Conservation (phyloP, 129 eudicot species). For the Mikania micrantha region DNA sequence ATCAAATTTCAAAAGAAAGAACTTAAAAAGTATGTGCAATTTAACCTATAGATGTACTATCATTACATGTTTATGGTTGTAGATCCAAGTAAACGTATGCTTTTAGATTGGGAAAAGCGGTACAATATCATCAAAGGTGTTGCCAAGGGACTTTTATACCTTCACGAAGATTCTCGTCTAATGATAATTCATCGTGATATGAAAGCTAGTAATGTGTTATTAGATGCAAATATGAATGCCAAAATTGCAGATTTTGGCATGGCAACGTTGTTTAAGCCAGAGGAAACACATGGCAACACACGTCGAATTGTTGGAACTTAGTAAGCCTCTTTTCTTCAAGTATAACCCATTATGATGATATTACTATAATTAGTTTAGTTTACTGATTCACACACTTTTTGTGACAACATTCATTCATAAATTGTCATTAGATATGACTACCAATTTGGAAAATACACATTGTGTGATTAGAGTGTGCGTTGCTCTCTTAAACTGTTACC, state of each 20-base stretch:
- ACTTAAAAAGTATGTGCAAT: background rate
- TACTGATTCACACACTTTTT: background rate
- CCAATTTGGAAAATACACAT: background rate
- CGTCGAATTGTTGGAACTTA: background rate
- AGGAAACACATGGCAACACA: background rate
- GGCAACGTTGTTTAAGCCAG: background rate
- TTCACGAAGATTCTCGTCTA: no score
- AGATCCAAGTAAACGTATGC: background rate
- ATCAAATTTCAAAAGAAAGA: background rate
- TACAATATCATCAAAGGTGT: background rate
- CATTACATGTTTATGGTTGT: background rate
- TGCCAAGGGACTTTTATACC: background rate
- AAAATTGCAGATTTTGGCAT: constrained; percentile 1
- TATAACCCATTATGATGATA: background rate
- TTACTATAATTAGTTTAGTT: background rate
- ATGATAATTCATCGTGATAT: no score
- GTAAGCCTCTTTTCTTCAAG: background rate
- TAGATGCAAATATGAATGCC: no score
- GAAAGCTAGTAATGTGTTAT: no score
- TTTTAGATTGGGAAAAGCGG: background rate
- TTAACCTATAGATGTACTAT: background rate
- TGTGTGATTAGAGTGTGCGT: background rate
- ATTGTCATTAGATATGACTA: background rate
- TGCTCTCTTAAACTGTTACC: no score
- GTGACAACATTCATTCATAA: background rate